Evolutionary conservation across 805 yeast species (phyloP).

Genomic region (Ogataea dorogensis): DNA sequence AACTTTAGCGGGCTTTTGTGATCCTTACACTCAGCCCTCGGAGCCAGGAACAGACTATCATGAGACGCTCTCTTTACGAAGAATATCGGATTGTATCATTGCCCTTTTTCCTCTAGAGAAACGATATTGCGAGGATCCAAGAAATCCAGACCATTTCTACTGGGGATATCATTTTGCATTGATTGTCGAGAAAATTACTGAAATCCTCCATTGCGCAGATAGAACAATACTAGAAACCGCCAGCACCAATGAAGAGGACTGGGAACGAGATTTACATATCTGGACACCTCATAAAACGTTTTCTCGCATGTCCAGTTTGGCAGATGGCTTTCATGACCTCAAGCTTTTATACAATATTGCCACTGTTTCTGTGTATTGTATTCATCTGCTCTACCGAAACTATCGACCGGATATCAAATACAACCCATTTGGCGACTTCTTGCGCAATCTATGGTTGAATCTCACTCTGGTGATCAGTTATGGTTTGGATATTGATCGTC

Average conservation of each 20-base stretch:
- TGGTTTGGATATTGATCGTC: constrained; percentile 60
- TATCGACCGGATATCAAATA: too few relatives aligned
- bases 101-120: too few relatives aligned
- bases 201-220: constrained; percentile 41
- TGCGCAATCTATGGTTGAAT: constrained; percentile 64
- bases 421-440: constrained; percentile 62
- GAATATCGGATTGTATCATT: constrained; percentile 50
- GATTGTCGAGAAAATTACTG: constrained; percentile 39
- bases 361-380: constrained; percentile 41
- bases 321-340: constrained; percentile 36
- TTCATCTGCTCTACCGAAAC: constrained; percentile 43
- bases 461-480: constrained; percentile 57
- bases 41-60: constrained; percentile 50
- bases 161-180: constrained; percentile 35
- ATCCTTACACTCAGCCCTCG: constrained; percentile 70
- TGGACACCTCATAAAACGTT: constrained; percentile 40
- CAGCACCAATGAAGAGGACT: constrained; percentile 39
- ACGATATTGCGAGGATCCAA: too few relatives aligned
- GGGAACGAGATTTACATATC: constrained; percentile 31
- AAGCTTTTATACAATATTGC: constrained; percentile 46
- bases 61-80: constrained; percentile 52
- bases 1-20: constrained; percentile 42
- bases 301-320: constrained; percentile 22
- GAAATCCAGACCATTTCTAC: too few relatives aligned
- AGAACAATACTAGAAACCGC: constrained; percentile 41